These are phyloP conservation scores for Rhypophila decipiens DNA, from an alignment of 495 filamentous ascomycete genomes.

Conservation along the genomic window DNA sequence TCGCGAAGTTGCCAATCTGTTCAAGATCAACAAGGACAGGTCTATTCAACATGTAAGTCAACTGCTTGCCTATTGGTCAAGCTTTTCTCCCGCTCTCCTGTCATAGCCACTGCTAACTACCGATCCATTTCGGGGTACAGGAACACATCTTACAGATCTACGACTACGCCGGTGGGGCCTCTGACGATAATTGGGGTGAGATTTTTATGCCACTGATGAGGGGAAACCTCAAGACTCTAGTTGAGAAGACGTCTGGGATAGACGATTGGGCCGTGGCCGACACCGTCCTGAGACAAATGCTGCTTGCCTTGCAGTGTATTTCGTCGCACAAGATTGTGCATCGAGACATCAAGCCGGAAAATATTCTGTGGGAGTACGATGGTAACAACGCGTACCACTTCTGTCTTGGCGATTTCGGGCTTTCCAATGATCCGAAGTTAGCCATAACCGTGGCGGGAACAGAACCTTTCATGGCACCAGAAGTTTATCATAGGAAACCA, in stretches of 20 bases:
- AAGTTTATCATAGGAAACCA: slow-evolving; percentile 14
- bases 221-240: slow-evolving; percentile 21
- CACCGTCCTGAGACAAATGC: slow-evolving; percentile 25
- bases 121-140: slow-evolving; percentile 5
- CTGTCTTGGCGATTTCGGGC: slow-evolving; percentile 30
- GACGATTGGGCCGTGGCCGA: slow-evolving; percentile 5
- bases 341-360: slow-evolving; percentile 76
- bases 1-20: slow-evolving; percentile 20
- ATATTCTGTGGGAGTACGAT: slow-evolving; percentile 47
- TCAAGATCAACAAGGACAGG: slow-evolving; percentile 17
- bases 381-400: slow-evolving; percentile 16
- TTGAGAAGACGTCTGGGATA: not conserved
- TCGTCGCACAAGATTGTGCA: slow-evolving; percentile 58
- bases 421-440: slow-evolving; percentile 18
- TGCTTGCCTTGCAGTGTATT: slow-evolving; percentile 27
- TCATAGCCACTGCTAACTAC: not conserved
- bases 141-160: slow-evolving; percentile 26
- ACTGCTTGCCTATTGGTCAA: not conserved
- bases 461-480: slow-evolving; percentile 27
- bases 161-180: slow-evolving; percentile 10
- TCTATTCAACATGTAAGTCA: slow-evolving; percentile 21
- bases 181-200: slow-evolving; percentile 17
- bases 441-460: slow-evolving; percentile 22
- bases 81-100: not conserved
- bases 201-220: slow-evolving; percentile 30